A percentile compares a stretch with the other conserved stretches of the same genome.
Conservation (phyloP, 164 flowering plant genomes). For the Piper betle region DNA sequence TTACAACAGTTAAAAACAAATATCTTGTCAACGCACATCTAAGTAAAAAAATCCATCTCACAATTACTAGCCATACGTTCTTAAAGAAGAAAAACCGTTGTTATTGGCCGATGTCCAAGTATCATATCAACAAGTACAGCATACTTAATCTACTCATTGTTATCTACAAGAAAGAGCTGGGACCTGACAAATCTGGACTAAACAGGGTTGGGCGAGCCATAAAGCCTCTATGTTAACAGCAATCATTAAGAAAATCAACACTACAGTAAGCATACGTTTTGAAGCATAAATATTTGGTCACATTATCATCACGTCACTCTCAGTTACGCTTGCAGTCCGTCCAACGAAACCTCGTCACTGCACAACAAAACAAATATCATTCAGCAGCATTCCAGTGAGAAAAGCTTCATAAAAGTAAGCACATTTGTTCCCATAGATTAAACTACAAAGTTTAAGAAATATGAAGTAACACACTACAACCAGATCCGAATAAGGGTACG, state of each 20-base stretch:
- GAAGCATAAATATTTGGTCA: conserved; percentile 20
- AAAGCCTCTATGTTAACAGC: background rate
- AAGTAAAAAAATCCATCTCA: background rate
- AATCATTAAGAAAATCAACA: background rate
- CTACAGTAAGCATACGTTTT: too few relatives aligned
- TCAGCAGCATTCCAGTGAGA: too few relatives aligned
- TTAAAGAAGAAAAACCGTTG: background rate
- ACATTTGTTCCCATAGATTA: too few relatives aligned
- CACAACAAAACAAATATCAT: too few relatives aligned
- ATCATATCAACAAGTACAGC: background rate
- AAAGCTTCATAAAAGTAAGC: too few relatives aligned
- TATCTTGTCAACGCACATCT: background rate
- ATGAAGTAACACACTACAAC: too few relatives aligned
- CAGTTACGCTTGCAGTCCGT: conserved; percentile 84
- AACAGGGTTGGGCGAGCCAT: background rate
- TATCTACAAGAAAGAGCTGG: background rate
- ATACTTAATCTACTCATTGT: background rate
- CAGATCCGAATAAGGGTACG: too few relatives aligned
- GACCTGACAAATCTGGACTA: background rate
- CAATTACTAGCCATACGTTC: background rate
- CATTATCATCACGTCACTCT: conserved; percentile 80
- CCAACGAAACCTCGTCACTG: conserved; percentile 76
- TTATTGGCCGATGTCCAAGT: too few relatives aligned
- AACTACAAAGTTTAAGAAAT: too few relatives aligned
- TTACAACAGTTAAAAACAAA: conserved; percentile 5